phyloP scores from a whole-genome alignment of 2,329 filamentous ascomycete species.

The Talaromyces sp. region DNA sequence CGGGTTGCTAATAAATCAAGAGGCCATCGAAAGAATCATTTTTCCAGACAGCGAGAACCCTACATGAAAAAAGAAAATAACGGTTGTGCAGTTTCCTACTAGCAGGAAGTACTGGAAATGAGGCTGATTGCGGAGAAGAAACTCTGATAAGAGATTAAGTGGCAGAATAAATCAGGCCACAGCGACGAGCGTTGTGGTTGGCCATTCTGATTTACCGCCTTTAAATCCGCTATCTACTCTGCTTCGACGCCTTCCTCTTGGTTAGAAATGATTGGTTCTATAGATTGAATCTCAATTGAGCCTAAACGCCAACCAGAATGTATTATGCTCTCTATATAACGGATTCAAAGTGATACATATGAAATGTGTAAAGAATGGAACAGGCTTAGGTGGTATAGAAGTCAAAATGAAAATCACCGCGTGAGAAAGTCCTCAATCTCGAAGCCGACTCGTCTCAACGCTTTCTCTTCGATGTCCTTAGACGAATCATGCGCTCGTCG shows the following conservation, averaged over 20 bases:
- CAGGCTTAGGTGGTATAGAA: neutral
- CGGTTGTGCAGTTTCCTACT: neutral
- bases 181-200: neutral
- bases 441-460: slow-evolving; percentile 73
- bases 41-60: neutral
- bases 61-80: neutral
- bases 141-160: slow-evolving; percentile 10
- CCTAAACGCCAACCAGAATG: neutral
- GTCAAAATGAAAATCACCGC: slow-evolving; percentile 35
- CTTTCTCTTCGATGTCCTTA: slow-evolving; percentile 60
- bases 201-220: neutral
- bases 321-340: slow-evolving; percentile 4
- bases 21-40: neutral
- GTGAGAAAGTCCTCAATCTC: slow-evolving; percentile 73
- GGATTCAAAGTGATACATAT: neutral
- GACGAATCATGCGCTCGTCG: slow-evolving; percentile 38
- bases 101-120: neutral
- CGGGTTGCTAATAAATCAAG: neutral
- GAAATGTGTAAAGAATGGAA: neutral
- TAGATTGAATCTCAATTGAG: neutral
- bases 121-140: neutral
- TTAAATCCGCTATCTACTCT: neutral
- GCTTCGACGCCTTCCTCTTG: neutral
- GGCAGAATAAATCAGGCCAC: slow-evolving; percentile 4
- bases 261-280: neutral